Percentiles rank a stretch among this genome's conserved stretches.
Evolutionary conservation across 1,139 yeast species (phyloP).

Genomic region (Magnusiomyces paraingens): DNA sequence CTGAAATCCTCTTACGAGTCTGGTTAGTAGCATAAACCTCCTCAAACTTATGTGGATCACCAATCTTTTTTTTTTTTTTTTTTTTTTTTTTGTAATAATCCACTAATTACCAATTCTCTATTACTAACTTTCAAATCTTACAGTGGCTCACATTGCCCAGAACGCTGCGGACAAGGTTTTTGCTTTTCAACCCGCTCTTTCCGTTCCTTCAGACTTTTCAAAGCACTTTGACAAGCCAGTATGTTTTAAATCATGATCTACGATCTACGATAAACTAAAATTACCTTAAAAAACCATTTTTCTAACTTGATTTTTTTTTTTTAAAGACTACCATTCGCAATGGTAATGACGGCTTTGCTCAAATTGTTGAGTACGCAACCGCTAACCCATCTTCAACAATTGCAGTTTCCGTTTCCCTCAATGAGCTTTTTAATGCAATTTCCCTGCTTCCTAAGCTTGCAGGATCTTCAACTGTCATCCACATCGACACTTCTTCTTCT

Average conservation of each 20-base stretch:
- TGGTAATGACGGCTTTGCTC: slow-evolving; percentile 49
- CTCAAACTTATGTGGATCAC: too few species aligned
- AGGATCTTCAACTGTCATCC: slow-evolving; percentile 47
- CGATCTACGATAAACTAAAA: too few species aligned
- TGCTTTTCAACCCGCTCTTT: slow-evolving; percentile 44
- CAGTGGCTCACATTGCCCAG: slow-evolving; percentile 28
- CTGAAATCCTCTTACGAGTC: too few species aligned
- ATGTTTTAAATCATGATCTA: too few species aligned
- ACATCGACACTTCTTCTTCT: slow-evolving; percentile 39
- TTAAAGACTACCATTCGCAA: slow-evolving; percentile 38
- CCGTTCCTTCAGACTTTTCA: slow-evolving; percentile 37
- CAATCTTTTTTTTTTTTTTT: too few species aligned
- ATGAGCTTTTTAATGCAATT: slow-evolving; percentile 49
- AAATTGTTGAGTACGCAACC: slow-evolving; percentile 32
- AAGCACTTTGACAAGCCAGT: slow-evolving; percentile 21
- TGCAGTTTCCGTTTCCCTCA: slow-evolving; percentile 43
- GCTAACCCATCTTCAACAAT: slow-evolving; percentile 15
- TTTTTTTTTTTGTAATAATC: too few species aligned
- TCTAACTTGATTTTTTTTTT: slow-evolving; percentile 10
- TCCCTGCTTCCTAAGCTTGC: slow-evolving; percentile 53
- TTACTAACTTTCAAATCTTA: background rate
- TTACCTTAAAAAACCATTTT: too few species aligned
- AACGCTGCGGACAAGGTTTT: slow-evolving; percentile 36
- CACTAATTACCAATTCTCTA: too few species aligned
- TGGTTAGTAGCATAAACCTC: too few species aligned